Percentiles rank a stretch among this genome's conserved stretches.
Conservation (phyloP, 2,329 filamentous ascomycete genomes). For the Gaeumannomyces tritici region DNA sequence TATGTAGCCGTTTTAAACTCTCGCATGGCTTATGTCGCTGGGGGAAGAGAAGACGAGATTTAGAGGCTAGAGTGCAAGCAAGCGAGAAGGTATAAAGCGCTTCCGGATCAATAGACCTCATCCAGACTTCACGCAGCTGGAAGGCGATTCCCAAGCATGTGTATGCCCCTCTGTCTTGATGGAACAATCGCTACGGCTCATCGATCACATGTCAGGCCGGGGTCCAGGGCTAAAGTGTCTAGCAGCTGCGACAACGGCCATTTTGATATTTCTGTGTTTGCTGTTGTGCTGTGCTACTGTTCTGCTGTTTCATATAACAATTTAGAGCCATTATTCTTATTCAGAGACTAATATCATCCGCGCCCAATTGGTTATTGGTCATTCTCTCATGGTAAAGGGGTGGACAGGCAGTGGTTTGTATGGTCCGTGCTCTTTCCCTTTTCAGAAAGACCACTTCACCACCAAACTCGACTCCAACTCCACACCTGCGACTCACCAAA, state of each 20-base stretch:
- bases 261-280: too few species aligned
- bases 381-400: too few species aligned
- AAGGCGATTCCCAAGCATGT: not conserved
- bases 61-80: not conserved
- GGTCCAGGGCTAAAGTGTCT: too few species aligned
- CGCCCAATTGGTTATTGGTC: too few species aligned
- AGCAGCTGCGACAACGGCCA: too few species aligned
- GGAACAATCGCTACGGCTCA: too few species aligned
- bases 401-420: not conserved
- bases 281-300: too few species aligned
- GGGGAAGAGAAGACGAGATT: not conserved
- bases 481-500: not conserved
- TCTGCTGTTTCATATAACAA: too few species aligned
- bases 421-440: not conserved
- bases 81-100: not conserved
- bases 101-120: not conserved
- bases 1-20: constrained; percentile 10
- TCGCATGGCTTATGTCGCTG: not conserved
- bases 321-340: too few species aligned
- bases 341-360: too few species aligned
- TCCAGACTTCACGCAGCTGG: not conserved
- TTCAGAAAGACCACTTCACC: not conserved
- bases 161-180: not conserved
- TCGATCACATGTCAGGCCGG: too few species aligned
- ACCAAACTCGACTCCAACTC: not conserved